Evolutionary conservation across 768 basidiomycete species (phyloP).

Genomic region (Hysterangium stoloniferum): DNA sequence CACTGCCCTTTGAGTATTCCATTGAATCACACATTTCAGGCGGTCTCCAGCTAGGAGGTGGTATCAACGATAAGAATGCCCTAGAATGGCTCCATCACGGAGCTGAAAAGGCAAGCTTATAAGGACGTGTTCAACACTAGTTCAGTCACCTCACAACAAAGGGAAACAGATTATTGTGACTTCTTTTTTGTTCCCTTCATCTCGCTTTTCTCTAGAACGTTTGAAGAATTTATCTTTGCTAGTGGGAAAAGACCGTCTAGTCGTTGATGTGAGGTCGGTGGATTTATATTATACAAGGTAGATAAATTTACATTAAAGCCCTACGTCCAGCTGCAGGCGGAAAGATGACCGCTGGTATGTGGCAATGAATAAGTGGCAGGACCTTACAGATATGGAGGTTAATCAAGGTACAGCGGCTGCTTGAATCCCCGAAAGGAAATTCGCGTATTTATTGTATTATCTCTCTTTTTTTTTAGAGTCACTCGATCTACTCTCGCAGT

Average conservation of each 20-base stretch:
- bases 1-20: neutral
- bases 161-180: slow-evolving; percentile 85
- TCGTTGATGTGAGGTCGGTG: slow-evolving; percentile 87
- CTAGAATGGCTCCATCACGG: slow-evolving; percentile 78
- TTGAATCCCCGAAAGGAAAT: neutral
- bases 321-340: slow-evolving; percentile 65
- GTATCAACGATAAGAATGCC: slow-evolving; percentile 79
- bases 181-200: slow-evolving; percentile 86
- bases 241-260: slow-evolving; percentile 80
- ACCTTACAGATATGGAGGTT: slow-evolving; percentile 90
- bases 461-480: slow-evolving; percentile 66
- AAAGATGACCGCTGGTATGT: slow-evolving; percentile 77
- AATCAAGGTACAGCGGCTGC: slow-evolving; percentile 50
- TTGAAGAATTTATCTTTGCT: slow-evolving; percentile 50
- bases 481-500: slow-evolving; percentile 63
- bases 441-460: too few species aligned
- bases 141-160: neutral
- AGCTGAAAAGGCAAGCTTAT: slow-evolving; percentile 70
- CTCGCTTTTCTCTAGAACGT: slow-evolving; percentile 67
- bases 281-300: neutral
- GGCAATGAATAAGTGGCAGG: slow-evolving; percentile 99
- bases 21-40: too few species aligned
- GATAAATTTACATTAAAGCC: neutral
- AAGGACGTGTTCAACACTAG: neutral
- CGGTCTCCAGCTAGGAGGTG: slow-evolving; percentile 87